Conservation (phyloP, 768 basidiomycete species). For the Macrolepiota fuliginosa region DNA sequence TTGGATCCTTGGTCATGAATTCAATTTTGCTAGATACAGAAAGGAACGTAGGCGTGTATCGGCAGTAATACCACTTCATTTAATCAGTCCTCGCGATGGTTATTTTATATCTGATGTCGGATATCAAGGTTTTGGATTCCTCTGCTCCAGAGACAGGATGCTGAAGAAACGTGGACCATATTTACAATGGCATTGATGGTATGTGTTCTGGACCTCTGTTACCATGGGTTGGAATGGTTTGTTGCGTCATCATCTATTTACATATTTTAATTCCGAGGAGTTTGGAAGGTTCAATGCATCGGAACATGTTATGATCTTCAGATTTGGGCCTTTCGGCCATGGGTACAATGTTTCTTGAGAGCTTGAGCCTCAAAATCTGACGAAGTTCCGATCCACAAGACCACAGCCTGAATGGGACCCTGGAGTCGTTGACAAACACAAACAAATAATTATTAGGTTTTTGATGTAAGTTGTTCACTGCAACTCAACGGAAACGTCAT, state of each 20-base stretch:
- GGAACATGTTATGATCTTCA: not conserved
- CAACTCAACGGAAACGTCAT: not conserved
- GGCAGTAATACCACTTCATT: not conserved
- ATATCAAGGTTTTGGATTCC: not conserved
- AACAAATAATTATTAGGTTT: not conserved
- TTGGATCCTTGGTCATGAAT: not conserved
- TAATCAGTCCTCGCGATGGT: not conserved
- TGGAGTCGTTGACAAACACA: not conserved
- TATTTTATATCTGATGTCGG: not conserved
- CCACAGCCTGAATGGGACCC: no score
- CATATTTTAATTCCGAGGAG: slow-evolving; percentile 3
- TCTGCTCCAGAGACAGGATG: not conserved
- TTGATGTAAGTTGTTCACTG: not conserved
- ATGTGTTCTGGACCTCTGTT: not conserved
- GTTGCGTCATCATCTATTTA: slow-evolving; percentile 6
- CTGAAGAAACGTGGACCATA: not conserved
- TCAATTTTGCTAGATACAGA: not conserved
- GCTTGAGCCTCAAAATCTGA: not conserved
- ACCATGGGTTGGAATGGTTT: not conserved
- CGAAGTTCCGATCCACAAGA: not conserved
- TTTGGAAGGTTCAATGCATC: not conserved
- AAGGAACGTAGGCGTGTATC: not conserved
- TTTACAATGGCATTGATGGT: not conserved
- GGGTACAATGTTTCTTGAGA: not conserved
- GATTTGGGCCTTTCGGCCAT: not conserved